Evolutionary conservation across 2,329 filamentous ascomycete genomes (phyloP).

Genomic region (Cordyceps cateniannulata): DNA sequence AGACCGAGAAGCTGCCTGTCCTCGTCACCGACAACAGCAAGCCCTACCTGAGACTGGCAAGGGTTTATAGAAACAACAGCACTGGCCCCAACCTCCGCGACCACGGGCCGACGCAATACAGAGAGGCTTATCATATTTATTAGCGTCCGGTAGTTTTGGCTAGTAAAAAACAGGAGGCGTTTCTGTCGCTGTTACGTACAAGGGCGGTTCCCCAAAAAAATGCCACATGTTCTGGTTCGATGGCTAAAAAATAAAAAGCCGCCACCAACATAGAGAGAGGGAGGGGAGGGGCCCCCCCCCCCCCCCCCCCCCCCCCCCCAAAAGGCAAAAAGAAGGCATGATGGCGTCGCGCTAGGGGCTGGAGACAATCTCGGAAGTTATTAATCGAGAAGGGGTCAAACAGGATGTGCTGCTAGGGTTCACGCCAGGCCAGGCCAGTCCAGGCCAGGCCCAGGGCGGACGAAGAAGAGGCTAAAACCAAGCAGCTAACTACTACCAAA

Average conservation of each 20-base stretch:
- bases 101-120: background rate
- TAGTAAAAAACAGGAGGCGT: background rate
- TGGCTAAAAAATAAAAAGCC: background rate
- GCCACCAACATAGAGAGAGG: background rate
- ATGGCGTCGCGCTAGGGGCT: constrained; percentile 8
- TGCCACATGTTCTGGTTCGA: constrained; percentile 9
- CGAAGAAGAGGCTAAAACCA: background rate
- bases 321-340: background rate
- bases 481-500: background rate
- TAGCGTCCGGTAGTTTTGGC: background rate
- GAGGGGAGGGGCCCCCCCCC: too few species aligned
- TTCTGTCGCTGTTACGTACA: constrained; percentile 3
- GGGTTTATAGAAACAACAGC: background rate
- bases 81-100: too few species aligned
- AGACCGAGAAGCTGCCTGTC: background rate
- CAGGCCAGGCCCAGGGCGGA: background rate
- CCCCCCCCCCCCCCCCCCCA: too few species aligned
- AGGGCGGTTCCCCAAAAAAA: background rate
- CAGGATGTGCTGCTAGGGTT: constrained; percentile 4
- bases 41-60: constrained; percentile 7
- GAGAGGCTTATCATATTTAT: background rate
- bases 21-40: background rate
- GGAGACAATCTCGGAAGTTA: constrained; percentile 13
- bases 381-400: constrained; percentile 1
- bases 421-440: background rate